phyloP scores from a whole-genome alignment of 2,329 filamentous ascomycete species.

The Cytospora chrysosperma region DNA sequence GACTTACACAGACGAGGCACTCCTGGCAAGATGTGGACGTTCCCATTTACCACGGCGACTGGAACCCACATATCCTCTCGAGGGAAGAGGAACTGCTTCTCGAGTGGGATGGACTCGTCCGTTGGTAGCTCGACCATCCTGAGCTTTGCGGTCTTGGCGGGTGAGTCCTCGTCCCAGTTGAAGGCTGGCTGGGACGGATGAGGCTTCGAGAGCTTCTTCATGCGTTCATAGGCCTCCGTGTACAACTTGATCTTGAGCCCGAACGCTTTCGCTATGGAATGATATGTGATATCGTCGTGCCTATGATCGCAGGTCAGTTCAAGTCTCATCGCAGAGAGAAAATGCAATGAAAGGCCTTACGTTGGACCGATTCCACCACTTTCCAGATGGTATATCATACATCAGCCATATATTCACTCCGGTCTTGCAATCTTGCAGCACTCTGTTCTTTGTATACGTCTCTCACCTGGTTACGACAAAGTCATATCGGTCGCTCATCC shows the following conservation, averaged over 20 bases:
- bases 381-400: slow-evolving; percentile 18
- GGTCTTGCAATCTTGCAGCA: neutral
- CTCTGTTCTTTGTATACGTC: neutral
- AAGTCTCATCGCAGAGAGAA: neutral
- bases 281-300: slow-evolving; percentile 97
- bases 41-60: slow-evolving; percentile 83
- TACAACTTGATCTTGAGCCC: slow-evolving; percentile 73
- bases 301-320: slow-evolving; percentile 42
- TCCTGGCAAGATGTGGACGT: slow-evolving; percentile 89
- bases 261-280: slow-evolving; percentile 90
- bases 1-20: slow-evolving; percentile 73
- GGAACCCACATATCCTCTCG: slow-evolving; percentile 88
- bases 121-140: slow-evolving; percentile 88
- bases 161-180: slow-evolving; percentile 80
- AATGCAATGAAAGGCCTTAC: slow-evolving; percentile 47
- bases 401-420: slow-evolving; percentile 4
- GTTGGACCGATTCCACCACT: slow-evolving; percentile 93
- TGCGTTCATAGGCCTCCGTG: slow-evolving; percentile 71
- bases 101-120: slow-evolving; percentile 62
- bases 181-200: slow-evolving; percentile 73
- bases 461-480: slow-evolving; percentile 80
- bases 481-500: slow-evolving; percentile 89
- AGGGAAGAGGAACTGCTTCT: slow-evolving; percentile 76
- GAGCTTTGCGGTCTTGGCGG: slow-evolving; percentile 75
- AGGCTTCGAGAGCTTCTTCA: slow-evolving; percentile 77